Conservation (phyloP, 768 basidiomycete species). For the Hygrocybe coccinea region DNA sequence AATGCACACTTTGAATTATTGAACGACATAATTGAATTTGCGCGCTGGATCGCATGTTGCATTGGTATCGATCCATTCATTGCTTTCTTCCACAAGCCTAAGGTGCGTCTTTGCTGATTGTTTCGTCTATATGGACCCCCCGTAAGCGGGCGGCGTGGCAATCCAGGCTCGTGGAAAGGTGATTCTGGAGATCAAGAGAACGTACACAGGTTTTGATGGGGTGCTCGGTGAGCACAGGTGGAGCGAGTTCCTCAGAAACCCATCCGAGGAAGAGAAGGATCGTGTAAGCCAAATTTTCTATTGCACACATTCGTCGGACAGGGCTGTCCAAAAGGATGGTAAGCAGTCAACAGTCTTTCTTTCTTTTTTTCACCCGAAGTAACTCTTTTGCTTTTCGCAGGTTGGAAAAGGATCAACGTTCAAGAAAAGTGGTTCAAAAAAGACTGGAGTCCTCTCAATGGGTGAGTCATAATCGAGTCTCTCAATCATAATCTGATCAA, state of each 20-base stretch:
- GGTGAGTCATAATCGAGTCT: conserved; percentile 28
- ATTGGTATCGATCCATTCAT: conserved; percentile 39
- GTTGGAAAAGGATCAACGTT: conserved; percentile 48
- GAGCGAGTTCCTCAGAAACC: conserved; percentile 41
- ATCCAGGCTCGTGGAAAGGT: conserved; percentile 40
- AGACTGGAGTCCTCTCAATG: conserved; percentile 31
- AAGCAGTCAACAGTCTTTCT: conserved; percentile 11
- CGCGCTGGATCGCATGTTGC: conserved; percentile 45
- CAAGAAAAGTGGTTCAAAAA: conserved; percentile 39
- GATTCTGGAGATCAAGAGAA: conserved; percentile 44
- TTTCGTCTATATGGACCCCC: neutral
- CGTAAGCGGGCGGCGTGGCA: neutral
- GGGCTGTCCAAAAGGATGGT: conserved; percentile 49
- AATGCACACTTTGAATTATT: conserved; percentile 43
- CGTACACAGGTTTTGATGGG: conserved; percentile 29
- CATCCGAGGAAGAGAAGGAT: conserved; percentile 33
- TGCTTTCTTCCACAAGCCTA: conserved; percentile 47
- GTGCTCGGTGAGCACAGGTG: conserved; percentile 51
- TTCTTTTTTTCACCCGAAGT: neutral
- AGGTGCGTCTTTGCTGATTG: conserved; percentile 26
- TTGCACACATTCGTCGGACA: conserved; percentile 37
- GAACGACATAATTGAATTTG: conserved; percentile 37
- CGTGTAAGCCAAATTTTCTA: conserved; percentile 41
- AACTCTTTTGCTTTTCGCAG: conserved; percentile 22
- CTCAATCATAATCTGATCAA: neutral